Evolutionary conservation across 441 rosid genomes (phyloP).

Genomic region (Kokia cookei): DNA sequence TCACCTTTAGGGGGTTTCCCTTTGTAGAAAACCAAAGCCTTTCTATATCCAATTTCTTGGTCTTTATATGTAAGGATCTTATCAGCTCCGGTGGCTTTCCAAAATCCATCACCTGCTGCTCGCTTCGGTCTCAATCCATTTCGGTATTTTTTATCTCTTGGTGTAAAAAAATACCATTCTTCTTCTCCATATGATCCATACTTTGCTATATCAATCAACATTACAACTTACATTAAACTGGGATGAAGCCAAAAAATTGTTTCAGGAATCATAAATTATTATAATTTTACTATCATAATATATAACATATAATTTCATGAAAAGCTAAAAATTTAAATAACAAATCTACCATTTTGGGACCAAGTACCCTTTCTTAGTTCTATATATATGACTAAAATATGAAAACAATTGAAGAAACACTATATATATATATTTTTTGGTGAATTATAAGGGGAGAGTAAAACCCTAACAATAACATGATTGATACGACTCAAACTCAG

Average conservation of each 20-base stretch:
- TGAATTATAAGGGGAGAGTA: too few relatives aligned
- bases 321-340: too few relatives aligned
- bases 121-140: slow-evolving; percentile 33
- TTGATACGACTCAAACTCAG: too few relatives aligned
- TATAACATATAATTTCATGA: neutral
- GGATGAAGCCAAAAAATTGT: too few relatives aligned
- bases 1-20: slow-evolving; percentile 24
- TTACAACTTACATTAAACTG: too few relatives aligned
- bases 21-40: slow-evolving; percentile 20
- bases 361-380: too few relatives aligned
- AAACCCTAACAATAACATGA: too few relatives aligned
- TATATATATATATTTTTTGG: neutral
- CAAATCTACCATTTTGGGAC: too few relatives aligned
- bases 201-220: neutral
- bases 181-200: slow-evolving; percentile 4
- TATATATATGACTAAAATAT: neutral
- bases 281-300: too few relatives aligned
- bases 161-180: slow-evolving; percentile 35
- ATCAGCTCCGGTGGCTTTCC: slow-evolving; percentile 39
- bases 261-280: too few relatives aligned
- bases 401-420: neutral
- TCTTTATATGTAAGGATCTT: neutral
- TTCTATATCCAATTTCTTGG: slow-evolving; percentile 10
- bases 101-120: slow-evolving; percentile 23
- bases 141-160: slow-evolving; percentile 27